Evolutionary conservation across 148 eudicot species (phyloP).

Genomic region (Pouteria glomerata): DNA sequence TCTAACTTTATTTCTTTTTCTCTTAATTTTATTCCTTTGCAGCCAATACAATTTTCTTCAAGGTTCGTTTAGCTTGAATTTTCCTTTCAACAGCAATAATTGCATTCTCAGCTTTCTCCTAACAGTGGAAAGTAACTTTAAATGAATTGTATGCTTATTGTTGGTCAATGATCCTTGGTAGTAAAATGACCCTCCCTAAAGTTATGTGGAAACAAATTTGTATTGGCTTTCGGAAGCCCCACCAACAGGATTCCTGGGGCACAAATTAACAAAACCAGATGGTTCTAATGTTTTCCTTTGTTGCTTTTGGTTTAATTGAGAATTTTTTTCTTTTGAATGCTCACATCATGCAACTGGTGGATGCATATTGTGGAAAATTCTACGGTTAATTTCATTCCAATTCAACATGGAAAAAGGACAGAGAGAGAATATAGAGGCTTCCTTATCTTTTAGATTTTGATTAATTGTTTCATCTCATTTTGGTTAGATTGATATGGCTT

Average conservation of each 20-base stretch:
- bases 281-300: neutral
- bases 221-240: neutral
- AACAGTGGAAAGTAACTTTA: neutral
- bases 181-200: neutral
- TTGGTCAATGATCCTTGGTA: neutral
- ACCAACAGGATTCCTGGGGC: neutral
- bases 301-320: slow-evolving; percentile 5
- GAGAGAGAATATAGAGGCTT: neutral
- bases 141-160: neutral
- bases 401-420: slow-evolving; percentile 1
- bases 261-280: neutral
- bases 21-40: slow-evolving; percentile 26
- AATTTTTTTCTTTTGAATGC: neutral
- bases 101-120: neutral
- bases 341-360: neutral
- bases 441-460: neutral
- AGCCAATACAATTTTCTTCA: slow-evolving; percentile 56
- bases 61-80: slow-evolving; percentile 36
- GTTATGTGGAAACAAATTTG: neutral
- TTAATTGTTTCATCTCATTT: neutral
- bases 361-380: neutral
- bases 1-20: slow-evolving; percentile 9
- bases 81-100: slow-evolving; percentile 1
- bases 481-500: slow-evolving; percentile 12
- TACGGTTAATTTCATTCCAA: slow-evolving; percentile 2